These are phyloP conservation scores for Paralagenidium karlingii DNA, from an alignment of 352 stramenopile genomes.

Conservation along the genomic window DNA sequence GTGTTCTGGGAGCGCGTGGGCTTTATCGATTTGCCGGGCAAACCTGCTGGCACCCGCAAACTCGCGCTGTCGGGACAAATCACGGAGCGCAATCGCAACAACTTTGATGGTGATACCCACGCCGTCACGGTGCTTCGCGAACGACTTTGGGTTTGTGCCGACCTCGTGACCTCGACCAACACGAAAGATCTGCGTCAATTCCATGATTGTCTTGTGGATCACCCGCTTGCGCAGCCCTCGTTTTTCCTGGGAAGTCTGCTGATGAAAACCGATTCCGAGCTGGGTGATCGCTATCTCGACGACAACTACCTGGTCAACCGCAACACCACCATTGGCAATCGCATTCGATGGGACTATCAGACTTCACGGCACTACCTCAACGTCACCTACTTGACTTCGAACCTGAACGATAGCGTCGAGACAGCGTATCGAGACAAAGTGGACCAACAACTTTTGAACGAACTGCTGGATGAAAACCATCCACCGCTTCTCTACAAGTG, in stretches of 20 bases:
- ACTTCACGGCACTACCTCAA: too few species aligned
- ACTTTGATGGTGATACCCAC: conserved; percentile 2
- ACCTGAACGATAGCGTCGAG: background rate
- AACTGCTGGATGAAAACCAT: too few species aligned
- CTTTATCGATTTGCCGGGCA: conserved; percentile 6
- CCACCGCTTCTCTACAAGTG: too few species aligned
- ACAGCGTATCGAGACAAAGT: background rate
- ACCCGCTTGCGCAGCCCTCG: background rate
- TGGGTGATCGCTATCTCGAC: conserved; percentile 1
- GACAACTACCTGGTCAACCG: background rate
- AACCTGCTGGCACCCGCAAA: conserved; percentile 7
- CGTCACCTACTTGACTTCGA: background rate
- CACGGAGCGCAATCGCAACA: conserved; percentile 3
- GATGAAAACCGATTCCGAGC: background rate
- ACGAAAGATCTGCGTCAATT: too few species aligned
- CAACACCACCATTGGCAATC: background rate
- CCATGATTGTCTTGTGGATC: background rate
- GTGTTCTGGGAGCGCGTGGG: background rate
- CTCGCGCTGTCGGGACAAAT: conserved; percentile 8
- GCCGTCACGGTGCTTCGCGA: conserved; percentile 3
- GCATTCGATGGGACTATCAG: too few species aligned
- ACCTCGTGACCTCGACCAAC: too few species aligned
- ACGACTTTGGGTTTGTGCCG: background rate
- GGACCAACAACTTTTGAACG: background rate
- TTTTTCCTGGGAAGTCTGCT: conserved; percentile 1